Conservation (phyloP, 2,329 filamentous ascomycete genomes). For the Sclerotinia subarctica region DNA sequence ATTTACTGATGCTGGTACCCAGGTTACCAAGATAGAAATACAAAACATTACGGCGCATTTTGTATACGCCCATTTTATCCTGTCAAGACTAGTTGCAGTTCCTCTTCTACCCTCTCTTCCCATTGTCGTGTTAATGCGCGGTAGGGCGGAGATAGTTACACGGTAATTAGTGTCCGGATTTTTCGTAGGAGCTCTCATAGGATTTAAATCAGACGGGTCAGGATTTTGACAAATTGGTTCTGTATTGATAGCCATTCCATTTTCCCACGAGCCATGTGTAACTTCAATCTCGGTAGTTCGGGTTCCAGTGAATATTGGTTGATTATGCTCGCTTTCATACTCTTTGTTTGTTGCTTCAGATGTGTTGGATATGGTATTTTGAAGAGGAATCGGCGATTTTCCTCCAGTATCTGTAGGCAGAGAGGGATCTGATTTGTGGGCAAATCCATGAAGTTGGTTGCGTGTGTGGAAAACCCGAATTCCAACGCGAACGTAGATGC, state of each 20-base stretch:
- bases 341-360: conserved; percentile 3
- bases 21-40: conserved; percentile 65
- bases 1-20: conserved; percentile 74
- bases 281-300: conserved; percentile 33
- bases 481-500: conserved; percentile 64
- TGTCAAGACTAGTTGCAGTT: conserved; percentile 44
- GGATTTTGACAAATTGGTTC: not conserved
- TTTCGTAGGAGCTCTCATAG: not conserved
- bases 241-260: not conserved
- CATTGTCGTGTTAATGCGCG: not conserved
- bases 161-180: conserved; percentile 22
- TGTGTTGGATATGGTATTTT: not conserved
- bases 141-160: conserved; percentile 22
- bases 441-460: conserved; percentile 15
- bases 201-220: not conserved
- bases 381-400: conserved; percentile 38
- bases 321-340: not conserved
- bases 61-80: conserved; percentile 65
- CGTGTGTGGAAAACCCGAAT: conserved; percentile 65
- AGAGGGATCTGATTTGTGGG: conserved; percentile 9
- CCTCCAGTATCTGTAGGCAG: conserved; percentile 24
- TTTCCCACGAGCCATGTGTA: conserved; percentile 20
- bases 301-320: conserved; percentile 20
- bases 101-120: not conserved
- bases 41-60: conserved; percentile 70